Base-by-base conservation (phyloP, 78 protist genomes). In the Monosiga brevicollis region DNA sequence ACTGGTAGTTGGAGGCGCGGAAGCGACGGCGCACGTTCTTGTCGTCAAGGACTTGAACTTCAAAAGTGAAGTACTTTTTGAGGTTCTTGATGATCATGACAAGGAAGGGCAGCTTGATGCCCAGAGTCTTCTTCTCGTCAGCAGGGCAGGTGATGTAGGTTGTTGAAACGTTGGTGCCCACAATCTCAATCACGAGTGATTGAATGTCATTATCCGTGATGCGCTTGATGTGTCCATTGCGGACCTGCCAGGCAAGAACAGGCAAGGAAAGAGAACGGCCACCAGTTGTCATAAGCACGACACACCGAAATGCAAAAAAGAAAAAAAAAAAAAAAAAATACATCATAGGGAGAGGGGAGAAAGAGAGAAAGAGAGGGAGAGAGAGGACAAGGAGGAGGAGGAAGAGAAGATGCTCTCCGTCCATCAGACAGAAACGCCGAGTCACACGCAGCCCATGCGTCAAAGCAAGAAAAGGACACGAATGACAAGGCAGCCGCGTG, bases 101-200 rank as follows among this genome's bases (percentile, higher is more conserved):
- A 2, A 95, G 86, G 88, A 93, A 97, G 29, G 97, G 98, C 34
- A 97, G 93, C 89, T 97, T 95, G 90, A 97, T 95, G 42, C 98
- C 98, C 11, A 97, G 90, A 29, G 98, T 94, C 89, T 88, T 43
- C 38, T 81, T 11, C 39, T 92, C 62, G 38, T 93, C 91, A 0
- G 92, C 91, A 0, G 99, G 99, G 83, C 96, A 94, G 0, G 91
- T 87, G 55, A 97, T 92, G 90, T 42, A 95, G 41, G 80, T 91
- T 0, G 96, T 94, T 79, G 40, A 42, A 38, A 96, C 95, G 80
- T 95, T 95, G 55, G 94, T 89, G 35, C 96, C 94, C 62, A 90
- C 83, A 38, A 97, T 79, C 85, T 97, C 98, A 1, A 95, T 76
- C 43, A 95, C 99, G 15, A 84, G 72, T 15, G 95, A 92, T 87